phyloP scores from a whole-genome alignment of 2,329 filamentous ascomycete species.

The Trichoderma sp. region DNA sequence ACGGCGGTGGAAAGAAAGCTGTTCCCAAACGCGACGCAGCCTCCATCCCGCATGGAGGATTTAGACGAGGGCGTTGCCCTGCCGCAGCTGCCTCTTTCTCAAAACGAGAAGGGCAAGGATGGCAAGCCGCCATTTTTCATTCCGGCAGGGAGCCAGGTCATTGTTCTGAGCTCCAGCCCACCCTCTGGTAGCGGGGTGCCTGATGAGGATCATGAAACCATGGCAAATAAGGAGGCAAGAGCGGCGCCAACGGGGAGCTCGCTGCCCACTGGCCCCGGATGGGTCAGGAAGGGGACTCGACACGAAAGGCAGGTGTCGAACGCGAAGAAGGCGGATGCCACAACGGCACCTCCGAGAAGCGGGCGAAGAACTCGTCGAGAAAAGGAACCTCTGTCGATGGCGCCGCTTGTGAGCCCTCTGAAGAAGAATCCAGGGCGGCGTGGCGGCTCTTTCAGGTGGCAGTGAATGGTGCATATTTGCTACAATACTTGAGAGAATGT shows the following conservation, averaged over 20 bases:
- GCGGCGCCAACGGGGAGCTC: constrained; percentile 30
- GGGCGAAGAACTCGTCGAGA: neutral
- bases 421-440: constrained; percentile 7
- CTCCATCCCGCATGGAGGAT: constrained; percentile 27
- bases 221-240: constrained; percentile 31
- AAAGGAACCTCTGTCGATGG: neutral
- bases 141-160: constrained; percentile 40
- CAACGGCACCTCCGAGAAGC: neutral
- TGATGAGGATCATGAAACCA: constrained; percentile 31
- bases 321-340: neutral
- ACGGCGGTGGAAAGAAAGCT: constrained; percentile 27
- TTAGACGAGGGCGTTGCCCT: neutral
- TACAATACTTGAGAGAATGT: neutral
- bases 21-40: constrained; percentile 42
- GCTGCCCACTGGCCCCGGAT: constrained; percentile 32
- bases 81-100: constrained; percentile 22
- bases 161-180: constrained; percentile 39
- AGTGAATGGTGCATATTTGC: neutral
- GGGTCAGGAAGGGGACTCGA: constrained; percentile 31
- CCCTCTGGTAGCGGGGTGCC: constrained; percentile 30
- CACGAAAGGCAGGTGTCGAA: neutral
- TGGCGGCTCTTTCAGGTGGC: neutral
- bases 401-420: constrained; percentile 17
- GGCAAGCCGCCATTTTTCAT: constrained; percentile 34
- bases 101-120: constrained; percentile 30